Evolutionary conservation across 805 yeast genomes (phyloP), one percentile per base, ranked within the genome.

Genomic region (Candida tibetensis): DNA sequence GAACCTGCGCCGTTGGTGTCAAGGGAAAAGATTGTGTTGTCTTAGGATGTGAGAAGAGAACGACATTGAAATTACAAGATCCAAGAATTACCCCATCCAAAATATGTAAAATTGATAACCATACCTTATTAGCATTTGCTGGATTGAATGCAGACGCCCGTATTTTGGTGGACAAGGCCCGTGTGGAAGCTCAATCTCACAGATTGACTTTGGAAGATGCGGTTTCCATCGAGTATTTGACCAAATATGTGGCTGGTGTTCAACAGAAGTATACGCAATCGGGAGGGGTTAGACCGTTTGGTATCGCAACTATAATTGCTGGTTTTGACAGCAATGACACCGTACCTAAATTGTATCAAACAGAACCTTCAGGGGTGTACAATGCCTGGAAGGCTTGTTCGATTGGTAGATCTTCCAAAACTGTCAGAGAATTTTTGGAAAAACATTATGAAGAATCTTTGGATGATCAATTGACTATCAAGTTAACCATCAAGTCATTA

Each of bases 91-190:
- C 97, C 2, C 98, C 98, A 22, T 81, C 95, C 42, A 93, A 93
- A 67, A 88, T 93, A 52, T 87, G 95, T 57, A 82, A 84, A 57
- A 76, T 93, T 37, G 99, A 93, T 63, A 79, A 83, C 51, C 98
- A 91, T 62, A 84, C 87, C 16, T 82, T 89, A 48, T 74, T 93
- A 54, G 95, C 96, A 34, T 93, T 93, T 71, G 96, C 99, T 30
- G 99, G 99, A 3, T 75, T 93, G 60, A 91, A 90, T 63, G 99
- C 99, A n/a, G 99, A 93, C 63, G 96, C 98, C 13, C 78, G 99
- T 60, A 81, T 93, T 40, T 76, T 93, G 49, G 87, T 93, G 40
- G 97, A 93, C 64, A 86, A 84, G 66, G 98, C 99, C 9, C 79
- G 98, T 56, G 83, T 91, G 17, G 97, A 93, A 62, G 97, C 98